Evolutionary conservation across 805 yeast species (phyloP), one percentile per base, ranked within the genome.

Genomic region (Cyberlindnera lachancei): DNA sequence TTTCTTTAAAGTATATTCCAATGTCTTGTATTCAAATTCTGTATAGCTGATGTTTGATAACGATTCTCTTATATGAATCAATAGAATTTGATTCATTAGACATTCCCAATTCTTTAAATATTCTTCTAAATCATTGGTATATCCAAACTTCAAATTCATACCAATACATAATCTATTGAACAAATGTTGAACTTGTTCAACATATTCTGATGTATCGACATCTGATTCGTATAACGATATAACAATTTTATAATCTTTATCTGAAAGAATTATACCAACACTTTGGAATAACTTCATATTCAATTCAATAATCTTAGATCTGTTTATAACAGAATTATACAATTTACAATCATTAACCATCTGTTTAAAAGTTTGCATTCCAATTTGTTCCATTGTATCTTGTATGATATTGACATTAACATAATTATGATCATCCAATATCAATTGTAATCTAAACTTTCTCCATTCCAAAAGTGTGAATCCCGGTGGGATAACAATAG

Each of bases 11-110:
- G 23, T 21, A 17, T 30, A 35, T 13, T 22, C n/a, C 16, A 38
- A 33, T 18, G 28, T 11, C 19, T 22, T 19, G 9, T 13, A 16
- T 21, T 38, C 40, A 26, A 38, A 38, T 7, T 30, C 28, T 2
- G 13, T 10, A 17, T 27, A 30, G 15, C 13, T 15, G 12, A 28
- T 16, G 6, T 25, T 21, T 9, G 10, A 10, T 8, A 31, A 24
- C 15, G 19, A 22, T 13, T 17, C 21, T 12, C 23, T 18, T 6
- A 33, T 19, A 7, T 30, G 25, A n/a, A 16, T 20, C 7, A 15
- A 12, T 7, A 31, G 23, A 31, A 36, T 35, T 4, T 28, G 15
- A 10, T 11, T 18, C 24, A 28, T 28, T 18, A 28, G 15, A 8
- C 18, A 14, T 15, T 21, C 10, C 30, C 30, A 28, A 11, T 28